phyloP scores from a whole-genome alignment of 768 basidiomycete genomes.

The Trametes villosa region DNA sequence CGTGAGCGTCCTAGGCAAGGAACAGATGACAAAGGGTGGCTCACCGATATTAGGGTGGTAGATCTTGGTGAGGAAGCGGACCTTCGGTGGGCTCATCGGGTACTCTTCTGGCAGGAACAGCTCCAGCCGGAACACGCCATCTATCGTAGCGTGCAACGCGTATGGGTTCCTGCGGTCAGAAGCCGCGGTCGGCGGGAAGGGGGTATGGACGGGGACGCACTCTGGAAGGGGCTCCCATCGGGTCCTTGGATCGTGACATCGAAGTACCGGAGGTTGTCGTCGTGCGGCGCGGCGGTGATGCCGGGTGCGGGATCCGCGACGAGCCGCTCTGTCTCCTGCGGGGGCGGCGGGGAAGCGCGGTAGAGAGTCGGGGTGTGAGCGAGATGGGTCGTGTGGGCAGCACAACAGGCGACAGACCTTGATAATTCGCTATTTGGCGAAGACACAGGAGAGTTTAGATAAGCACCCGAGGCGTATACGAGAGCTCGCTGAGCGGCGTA shows the following conservation, averaged over 20 bases:
- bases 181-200: neutral
- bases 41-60: slow-evolving; percentile 99
- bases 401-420: slow-evolving; percentile 41
- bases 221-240: slow-evolving; percentile 87
- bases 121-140: slow-evolving; percentile 94
- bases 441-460: neutral
- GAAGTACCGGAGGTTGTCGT: slow-evolving; percentile 98
- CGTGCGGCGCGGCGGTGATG: slow-evolving; percentile 93
- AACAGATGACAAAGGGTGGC: slow-evolving; percentile 33
- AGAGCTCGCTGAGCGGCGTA: slow-evolving; percentile 26
- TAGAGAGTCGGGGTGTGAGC: slow-evolving; percentile 23
- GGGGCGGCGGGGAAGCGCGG: neutral
- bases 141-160: slow-evolving; percentile 43
- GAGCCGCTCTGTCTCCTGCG: slow-evolving; percentile 94
- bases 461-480: neutral
- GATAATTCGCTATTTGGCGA: slow-evolving; percentile 49
- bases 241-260: slow-evolving; percentile 97
- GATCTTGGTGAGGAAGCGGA: slow-evolving; percentile 96
- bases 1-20: neutral
- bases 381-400: slow-evolving; percentile 21
- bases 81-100: slow-evolving; percentile 99
- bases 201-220: slow-evolving; percentile 38
- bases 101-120: slow-evolving; percentile 99
- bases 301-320: slow-evolving; percentile 97
- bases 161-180: neutral